Evolutionary conservation across 179 eudicot species (phyloP).

Genomic region (Silene vulgaris): DNA sequence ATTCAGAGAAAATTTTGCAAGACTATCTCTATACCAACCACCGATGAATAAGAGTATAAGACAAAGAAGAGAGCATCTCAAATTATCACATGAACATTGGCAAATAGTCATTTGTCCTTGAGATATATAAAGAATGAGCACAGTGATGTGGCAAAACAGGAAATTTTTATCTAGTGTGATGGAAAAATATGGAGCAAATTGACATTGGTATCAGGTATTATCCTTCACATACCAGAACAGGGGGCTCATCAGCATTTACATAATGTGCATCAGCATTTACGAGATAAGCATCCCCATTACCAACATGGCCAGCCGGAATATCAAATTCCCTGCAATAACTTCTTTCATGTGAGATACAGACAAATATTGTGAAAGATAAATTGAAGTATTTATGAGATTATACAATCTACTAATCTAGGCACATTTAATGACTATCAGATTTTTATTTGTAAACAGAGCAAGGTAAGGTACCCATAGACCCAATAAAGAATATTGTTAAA

Average conservation of each 20-base stretch:
- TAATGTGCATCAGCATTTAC: conserved; percentile 20
- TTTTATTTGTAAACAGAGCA: background rate
- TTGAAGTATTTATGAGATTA: background rate
- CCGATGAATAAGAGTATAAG: background rate
- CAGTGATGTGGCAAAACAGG: conserved; percentile 5
- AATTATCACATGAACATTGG: background rate
- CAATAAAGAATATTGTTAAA: background rate
- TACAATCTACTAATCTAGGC: background rate
- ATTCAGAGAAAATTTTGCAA: background rate
- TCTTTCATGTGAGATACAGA: conserved; percentile 14
- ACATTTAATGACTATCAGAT: conserved; percentile 8
- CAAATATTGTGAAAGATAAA: background rate
- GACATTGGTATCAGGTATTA: conserved; percentile 8
- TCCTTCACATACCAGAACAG: conserved; percentile 30
- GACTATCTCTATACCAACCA: background rate
- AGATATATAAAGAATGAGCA: background rate
- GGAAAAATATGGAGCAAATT: background rate
- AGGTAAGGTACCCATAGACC: background rate
- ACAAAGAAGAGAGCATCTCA: background rate
- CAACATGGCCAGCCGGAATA: conserved; percentile 26
- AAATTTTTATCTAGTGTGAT: background rate
- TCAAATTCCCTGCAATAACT: conserved; percentile 35
- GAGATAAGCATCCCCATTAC: conserved; percentile 18
- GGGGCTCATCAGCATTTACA: conserved; percentile 20
- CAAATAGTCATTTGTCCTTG: background rate